These are phyloP conservation scores for Vaucheria bursata DNA, from an alignment of 352 stramenopile genomes.

Conservation along the genomic window DNA sequence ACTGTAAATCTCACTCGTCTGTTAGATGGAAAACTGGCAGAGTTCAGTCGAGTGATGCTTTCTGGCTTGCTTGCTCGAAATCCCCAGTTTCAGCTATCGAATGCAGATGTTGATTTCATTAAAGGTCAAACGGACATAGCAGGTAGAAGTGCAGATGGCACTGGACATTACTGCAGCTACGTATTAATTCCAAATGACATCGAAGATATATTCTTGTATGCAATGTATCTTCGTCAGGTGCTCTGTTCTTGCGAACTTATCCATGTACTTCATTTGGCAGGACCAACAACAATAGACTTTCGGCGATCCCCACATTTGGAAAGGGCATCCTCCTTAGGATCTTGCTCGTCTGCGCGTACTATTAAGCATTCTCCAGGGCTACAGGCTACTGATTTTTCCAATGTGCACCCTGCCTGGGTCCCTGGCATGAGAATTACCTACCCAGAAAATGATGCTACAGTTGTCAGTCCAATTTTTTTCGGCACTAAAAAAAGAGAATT, in stretches of 20 bases:
- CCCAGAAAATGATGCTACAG: neutral
- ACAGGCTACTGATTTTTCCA: neutral
- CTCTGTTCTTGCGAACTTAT: neutral
- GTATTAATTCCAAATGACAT: neutral
- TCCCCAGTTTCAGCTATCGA: neutral
- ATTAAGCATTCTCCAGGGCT: too few relatives aligned
- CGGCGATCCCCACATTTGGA: neutral
- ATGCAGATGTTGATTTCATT: conserved; percentile 3
- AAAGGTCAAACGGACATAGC: neutral
- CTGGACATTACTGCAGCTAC: neutral
- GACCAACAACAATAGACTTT: neutral
- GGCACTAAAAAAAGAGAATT: too few relatives aligned
- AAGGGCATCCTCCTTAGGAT: neutral
- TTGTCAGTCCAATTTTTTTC: too few relatives aligned
- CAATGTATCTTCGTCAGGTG: conserved; percentile 1
- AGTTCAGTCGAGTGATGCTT: neutral
- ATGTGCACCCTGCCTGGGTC: neutral
- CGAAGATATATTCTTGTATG: neutral
- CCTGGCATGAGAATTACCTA: neutral
- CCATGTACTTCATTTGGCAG: neutral
- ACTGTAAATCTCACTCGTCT: neutral
- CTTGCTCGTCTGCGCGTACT: too few relatives aligned
- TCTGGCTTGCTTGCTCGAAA: conserved; percentile 2
- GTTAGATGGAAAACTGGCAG: neutral
- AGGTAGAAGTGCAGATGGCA: neutral